phyloP scores from a whole-genome alignment of 306 rosid species.

The Vachellia pachyceras region DNA sequence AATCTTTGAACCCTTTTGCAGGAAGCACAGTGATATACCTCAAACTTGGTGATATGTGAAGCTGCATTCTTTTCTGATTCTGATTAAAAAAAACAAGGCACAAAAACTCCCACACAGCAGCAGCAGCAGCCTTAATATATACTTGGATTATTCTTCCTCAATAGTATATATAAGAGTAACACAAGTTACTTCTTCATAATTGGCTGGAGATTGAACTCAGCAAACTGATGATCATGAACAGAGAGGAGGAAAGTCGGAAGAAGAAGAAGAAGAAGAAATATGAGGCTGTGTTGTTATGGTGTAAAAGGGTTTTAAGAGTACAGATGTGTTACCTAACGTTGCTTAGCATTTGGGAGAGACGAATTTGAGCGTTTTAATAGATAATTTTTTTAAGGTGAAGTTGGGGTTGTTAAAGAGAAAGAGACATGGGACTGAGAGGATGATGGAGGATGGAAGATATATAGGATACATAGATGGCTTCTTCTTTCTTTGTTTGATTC shows the following conservation, averaged over 20 bases:
- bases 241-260: conserved; percentile 47
- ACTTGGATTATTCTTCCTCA: conserved; percentile 39
- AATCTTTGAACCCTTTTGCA: conserved; percentile 88
- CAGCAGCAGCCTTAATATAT: not conserved
- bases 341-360: conserved; percentile 85
- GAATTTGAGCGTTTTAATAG: conserved; percentile 37
- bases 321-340: conserved; percentile 94
- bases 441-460: conserved; percentile 28
- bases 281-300: conserved; percentile 48
- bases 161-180: not conserved
- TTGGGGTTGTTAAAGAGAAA: conserved; percentile 82
- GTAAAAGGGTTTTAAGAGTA: conserved; percentile 68
- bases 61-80: conserved; percentile 66
- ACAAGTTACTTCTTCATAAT: conserved; percentile 61
- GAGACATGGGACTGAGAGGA: conserved; percentile 84
- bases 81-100: too few relatives aligned
- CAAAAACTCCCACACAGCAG: not conserved
- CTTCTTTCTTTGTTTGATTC: conserved; percentile 54
- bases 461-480: conserved; percentile 12
- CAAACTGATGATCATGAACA: conserved; percentile 42
- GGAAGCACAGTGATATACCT: conserved; percentile 92
- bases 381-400: conserved; percentile 41
- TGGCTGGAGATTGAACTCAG: conserved; percentile 15
- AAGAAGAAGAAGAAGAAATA: conserved; percentile 40
- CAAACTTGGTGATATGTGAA: conserved; percentile 93